phyloP scores from a whole-genome alignment of 495 filamentous ascomycete species.

The Bombardia bombarda region DNA sequence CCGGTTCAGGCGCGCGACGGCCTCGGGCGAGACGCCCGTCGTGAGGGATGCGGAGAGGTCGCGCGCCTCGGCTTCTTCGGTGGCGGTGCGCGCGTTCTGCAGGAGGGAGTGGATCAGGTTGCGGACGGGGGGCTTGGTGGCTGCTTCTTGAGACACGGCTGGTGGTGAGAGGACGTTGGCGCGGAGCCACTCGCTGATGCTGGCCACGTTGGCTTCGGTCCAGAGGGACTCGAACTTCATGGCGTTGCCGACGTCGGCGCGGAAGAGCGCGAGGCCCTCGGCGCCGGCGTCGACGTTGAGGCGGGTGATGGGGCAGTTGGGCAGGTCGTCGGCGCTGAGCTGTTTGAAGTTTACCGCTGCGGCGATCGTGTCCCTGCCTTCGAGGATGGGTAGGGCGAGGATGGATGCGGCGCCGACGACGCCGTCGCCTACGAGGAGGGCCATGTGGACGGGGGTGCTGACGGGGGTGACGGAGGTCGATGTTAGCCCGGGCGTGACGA shows the following conservation, averaged over 20 bases:
- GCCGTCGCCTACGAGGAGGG: slow-evolving; percentile 66
- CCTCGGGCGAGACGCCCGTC: slow-evolving; percentile 25
- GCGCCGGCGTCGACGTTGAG: slow-evolving; percentile 39
- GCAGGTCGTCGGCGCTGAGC: slow-evolving; percentile 23
- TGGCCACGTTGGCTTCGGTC: slow-evolving; percentile 60
- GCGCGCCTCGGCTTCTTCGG: slow-evolving; percentile 41
- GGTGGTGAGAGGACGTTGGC: slow-evolving; percentile 32
- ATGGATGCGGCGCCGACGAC: slow-evolving; percentile 35
- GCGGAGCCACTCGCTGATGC: slow-evolving; percentile 60
- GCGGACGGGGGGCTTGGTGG: slow-evolving; percentile 53
- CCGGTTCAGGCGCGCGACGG: slow-evolving; percentile 43
- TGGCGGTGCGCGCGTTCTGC: slow-evolving; percentile 45
- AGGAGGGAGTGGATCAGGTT: slow-evolving; percentile 61
- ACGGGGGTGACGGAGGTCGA: slow-evolving; percentile 54
- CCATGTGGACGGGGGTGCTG: slow-evolving; percentile 78
- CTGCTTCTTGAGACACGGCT: slow-evolving; percentile 13
- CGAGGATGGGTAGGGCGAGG: slow-evolving; percentile 25
- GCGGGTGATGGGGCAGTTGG: slow-evolving; percentile 24
- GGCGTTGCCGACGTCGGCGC: slow-evolving; percentile 59
- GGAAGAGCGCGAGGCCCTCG: slow-evolving; percentile 56
- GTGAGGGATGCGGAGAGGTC: slow-evolving; percentile 16
- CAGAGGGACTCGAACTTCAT: slow-evolving; percentile 63
- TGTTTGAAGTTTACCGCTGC: slow-evolving; percentile 36
- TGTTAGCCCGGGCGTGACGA: slow-evolving; percentile 51
- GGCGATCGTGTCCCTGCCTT: slow-evolving; percentile 26